Base-by-base conservation (phyloP, 129 eudicot genomes). In the Helianthus tuberosus region DNA sequence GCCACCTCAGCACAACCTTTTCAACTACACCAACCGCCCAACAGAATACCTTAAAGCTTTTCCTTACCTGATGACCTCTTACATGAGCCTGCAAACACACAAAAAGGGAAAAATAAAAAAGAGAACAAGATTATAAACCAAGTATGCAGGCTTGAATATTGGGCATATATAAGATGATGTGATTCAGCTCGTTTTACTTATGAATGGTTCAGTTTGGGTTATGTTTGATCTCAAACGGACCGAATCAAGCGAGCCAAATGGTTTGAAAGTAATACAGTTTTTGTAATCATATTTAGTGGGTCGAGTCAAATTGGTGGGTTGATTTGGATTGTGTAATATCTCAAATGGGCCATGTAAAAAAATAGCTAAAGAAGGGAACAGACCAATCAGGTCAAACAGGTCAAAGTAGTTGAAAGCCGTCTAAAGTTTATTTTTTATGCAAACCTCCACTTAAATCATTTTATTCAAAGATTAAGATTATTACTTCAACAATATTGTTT, bases 11-110 rank as follows among this genome's bases (percentile, higher is more conserved):
- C 35, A 95, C 80, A 51, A 87, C 88, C 75, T 91, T 95, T 80
- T 95, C 99, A 76, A 91, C 82, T 44, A 95, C 72, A 66, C 97
- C 86, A 63, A 84, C 91, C 2, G 99, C 97, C 99, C 99, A 95
- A 76, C 96, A 90, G 62, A 88, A 82, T n/a, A 85, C 96, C 87
- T 75, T 82, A 58, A 85, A 91, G 74, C 85, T 62, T 73, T 89
- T 87, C 75, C 97, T 82, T 41, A 85, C 95, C 84, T 91, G 98
- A 75, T 95, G 90, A 43, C 99, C 99, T 84, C 99, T 85, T 60
- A 91, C 90, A 81, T 91, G 96, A 73, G 99, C 97, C 97, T 91
- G 90, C 60, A 79, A 78, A 67, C 27, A 64, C 46, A 29, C 58
- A 25, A 14, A 20, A 2, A 53, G 11, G 29, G 27, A 10, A 6